Percentiles rank a stretch among this genome's conserved stretches.
Conservation (phyloP, 495 filamentous ascomycete genomes). For the Bacidia rubella region DNA sequence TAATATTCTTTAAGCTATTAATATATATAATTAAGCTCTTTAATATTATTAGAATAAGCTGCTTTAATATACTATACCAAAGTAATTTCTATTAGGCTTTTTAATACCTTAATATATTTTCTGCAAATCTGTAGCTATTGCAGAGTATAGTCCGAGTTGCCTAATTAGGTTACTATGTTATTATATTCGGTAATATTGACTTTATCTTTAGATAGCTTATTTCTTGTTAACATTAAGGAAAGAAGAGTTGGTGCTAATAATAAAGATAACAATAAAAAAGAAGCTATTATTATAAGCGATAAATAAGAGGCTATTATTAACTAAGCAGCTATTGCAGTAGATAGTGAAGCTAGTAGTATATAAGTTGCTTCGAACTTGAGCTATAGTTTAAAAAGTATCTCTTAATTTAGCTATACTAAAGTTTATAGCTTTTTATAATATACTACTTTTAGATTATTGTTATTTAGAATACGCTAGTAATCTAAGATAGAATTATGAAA, state of each 20-base stretch:
- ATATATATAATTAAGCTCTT: neutral
- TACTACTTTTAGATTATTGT: neutral
- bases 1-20: neutral
- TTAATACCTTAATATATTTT: neutral
- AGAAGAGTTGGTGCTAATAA: neutral
- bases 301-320: too few species aligned
- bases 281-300: too few species aligned
- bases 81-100: neutral
- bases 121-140: too few species aligned
- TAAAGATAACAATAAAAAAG: neutral
- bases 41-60: neutral
- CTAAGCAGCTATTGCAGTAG: too few species aligned
- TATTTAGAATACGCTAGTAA: neutral
- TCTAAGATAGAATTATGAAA: too few species aligned
- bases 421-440: neutral
- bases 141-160: too few species aligned
- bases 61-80: neutral
- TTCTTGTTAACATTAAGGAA: neutral
- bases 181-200: neutral
- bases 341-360: too few species aligned
- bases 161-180: too few species aligned
- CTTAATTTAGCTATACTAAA: neutral
- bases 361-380: neutral
- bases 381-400: neutral
- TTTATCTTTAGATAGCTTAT: neutral